A percentile compares a stretch with the other conserved stretches of the same genome.
Conservation (phyloP, 306 rosid genomes). For the Herpetospermum pedunculosum region DNA sequence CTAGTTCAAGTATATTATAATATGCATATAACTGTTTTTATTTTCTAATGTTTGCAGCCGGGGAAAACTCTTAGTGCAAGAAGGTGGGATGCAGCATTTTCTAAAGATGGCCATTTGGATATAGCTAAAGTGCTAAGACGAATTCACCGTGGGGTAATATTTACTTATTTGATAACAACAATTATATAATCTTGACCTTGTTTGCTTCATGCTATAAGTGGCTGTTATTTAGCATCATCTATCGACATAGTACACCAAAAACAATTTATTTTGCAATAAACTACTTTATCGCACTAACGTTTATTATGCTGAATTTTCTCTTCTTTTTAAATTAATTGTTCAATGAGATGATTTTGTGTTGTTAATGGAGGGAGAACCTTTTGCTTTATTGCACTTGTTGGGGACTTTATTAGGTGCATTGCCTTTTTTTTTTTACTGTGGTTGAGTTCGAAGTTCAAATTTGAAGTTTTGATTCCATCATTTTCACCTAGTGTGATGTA, state of each 20-base stretch:
- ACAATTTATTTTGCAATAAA: neutral
- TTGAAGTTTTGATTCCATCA: neutral
- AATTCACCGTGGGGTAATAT: constrained; percentile 80
- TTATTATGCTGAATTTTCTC: neutral
- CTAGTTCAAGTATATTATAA: neutral
- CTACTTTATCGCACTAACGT: neutral
- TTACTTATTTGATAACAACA: neutral
- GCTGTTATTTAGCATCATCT: neutral
- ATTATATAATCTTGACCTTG: neutral
- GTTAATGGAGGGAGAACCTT: neutral
- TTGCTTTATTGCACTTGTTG: neutral
- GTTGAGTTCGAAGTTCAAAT: neutral
- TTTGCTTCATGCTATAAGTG: neutral
- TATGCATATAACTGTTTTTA: neutral
- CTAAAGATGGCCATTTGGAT: constrained; percentile 73
- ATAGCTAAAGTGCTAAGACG: constrained; percentile 76
- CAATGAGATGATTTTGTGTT: neutral
- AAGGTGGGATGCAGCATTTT: constrained; percentile 81
- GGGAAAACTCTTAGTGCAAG: constrained; percentile 88
- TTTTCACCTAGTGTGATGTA: neutral
- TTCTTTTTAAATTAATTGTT: neutral
- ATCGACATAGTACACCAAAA: no score
- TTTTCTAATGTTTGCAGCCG: constrained; percentile 40
- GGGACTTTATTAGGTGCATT: neutral
- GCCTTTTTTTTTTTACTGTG: neutral